Base-by-base conservation (phyloP, 2,329 filamentous ascomycete genomes). In the Clonostachys sp. region DNA sequence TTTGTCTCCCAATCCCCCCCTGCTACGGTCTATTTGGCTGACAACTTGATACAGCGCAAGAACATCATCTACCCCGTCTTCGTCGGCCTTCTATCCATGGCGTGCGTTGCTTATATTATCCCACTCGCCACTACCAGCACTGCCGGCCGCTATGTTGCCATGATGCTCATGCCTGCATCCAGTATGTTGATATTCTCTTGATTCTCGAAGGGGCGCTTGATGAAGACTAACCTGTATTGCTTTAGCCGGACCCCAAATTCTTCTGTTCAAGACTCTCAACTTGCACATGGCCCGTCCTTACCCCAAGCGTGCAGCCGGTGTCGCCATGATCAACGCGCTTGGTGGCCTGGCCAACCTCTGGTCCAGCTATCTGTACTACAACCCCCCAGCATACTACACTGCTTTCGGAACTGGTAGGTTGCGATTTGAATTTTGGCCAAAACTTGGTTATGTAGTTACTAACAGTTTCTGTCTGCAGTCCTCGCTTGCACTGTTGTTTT, bases 311-410 rank as follows among this genome's bases (percentile, higher is more conserved):
- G 72, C 72, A 4, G 71, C 84, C 0, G 86, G 84, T 0, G 63
- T 91, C 3, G 87, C 86, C 1, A 81, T 85, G 51, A 87, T 91
- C 62, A 92, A 91, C 59, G 83, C 83, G 30, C 48, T 57, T 6
- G 51, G 52, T 16, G 55, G 91, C 60, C 46, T 52, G n/a, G 50
- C 50, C 38, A 52, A 52, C 44, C 89, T 91, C 53, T 90, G 84
- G 57, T 81, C 81, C 3, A 77, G 72, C 47, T 86, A 84, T 55
- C 78, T 86, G 72, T 88, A 87, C 55, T 53, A 56, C 46, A 41
- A 40, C 10, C 36, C 47, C 3, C 56, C 56, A n/a, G 52, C 50
- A 12, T 58, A 55, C 42, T 55, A 50, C 38, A 50, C 51, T 16
- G 56, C 56, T 4, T 58, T 56, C 39, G 55, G 51, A 5, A 42